Evolutionary conservation across 768 basidiomycete genomes (phyloP), one percentile per base, ranked within the genome.

Genomic region (Pisolithus sp.): DNA sequence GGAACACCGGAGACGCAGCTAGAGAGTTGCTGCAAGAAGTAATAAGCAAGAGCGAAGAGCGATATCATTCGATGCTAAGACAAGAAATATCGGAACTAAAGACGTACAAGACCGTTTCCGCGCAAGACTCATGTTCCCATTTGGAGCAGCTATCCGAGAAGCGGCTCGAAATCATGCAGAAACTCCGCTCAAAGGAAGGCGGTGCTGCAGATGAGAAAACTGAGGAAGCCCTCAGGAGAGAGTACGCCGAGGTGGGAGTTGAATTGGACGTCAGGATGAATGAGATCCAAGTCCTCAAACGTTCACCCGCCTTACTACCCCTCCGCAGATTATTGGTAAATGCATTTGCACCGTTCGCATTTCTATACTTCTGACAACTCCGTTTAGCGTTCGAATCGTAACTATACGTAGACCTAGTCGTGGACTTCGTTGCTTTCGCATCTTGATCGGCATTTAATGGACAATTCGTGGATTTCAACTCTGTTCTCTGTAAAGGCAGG

Each of bases 171-270:
- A 34, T 58, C 20, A 17, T 61, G 39, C 47, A 13, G 6, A 46
- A 46, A 39, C 41, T 62, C 9, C 23, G n/a, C 28, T 20, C 31
- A 20, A 57, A 61, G 49, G 59, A 21, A 49, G 53, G 40, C 34
- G 18, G 6, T 0, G 26, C 34, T 13, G 34, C 53, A 5, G 45
- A 57, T 0, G 15, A 21, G 5, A 13, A 17, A 6, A 9, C 43
- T 1, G 21, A 52, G 20, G 44, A 0, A 2, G 51, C 49, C 0
- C 61, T 62, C 18, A 52, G 54, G 40, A 13, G 1, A 18, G 55
- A 62, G 15, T 53, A 53, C 31, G 20, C 41, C 13, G 12, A 42
- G 13, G 12, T 42, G 21, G 23, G 23, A 42, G 21, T 10, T 12
- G 10, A 42, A 3, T 21, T 42, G 20, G 20, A 42, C 20, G 21